Base-by-base conservation (phyloP, 495 filamentous ascomycete species). In the Hypoxylon intermedium region DNA sequence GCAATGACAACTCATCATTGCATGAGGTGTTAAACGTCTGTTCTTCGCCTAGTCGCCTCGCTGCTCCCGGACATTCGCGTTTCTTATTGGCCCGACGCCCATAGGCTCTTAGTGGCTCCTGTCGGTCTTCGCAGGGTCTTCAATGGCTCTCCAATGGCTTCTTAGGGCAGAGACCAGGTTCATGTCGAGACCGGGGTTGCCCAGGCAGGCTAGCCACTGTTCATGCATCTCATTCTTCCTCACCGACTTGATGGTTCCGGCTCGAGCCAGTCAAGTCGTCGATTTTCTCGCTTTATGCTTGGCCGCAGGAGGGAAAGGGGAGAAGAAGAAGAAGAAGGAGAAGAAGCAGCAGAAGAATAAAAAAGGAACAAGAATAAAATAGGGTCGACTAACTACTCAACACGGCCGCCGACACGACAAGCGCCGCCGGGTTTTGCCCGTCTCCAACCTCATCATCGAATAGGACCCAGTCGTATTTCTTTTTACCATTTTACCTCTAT, bases 1-100 rank as follows among this genome's bases (percentile, higher is more conserved):
- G 85, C 83, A 83, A 73, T 91, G 90, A 87, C 89, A 92, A 86
- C 89, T 91, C 89, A 92, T 90, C 88, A 87, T 76, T 89, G 87
- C 89, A 87, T 90, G 82, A 81, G 68, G 77, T 77, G 76, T 79
- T 74, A 75, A 78, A 77, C 77, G 74, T 76, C 78, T 77, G 75
- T 69, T 74, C 75, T 79, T 74, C 77, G 75, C 79, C 77, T 80
- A 76, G 78, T 73, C 69, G 69, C 71, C 70, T 76, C 72, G 68
- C 67, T 38, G 53, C 59, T 56, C 63, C 45, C 67, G 50, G 49
- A 60, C 63, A 36, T 42, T 33, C 24, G 18, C 51, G 34, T 11
- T 26, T 9, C 43, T 52, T 34, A 71, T 71, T 71, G 68, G 68
- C 56, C 55, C 44, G 55, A 59, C 41, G 58, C 44, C 53, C 56